A percentile compares a stretch with the other conserved stretches of the same genome.
Conservation (phyloP, 805 yeast species). For the Pichia deserticola region DNA sequence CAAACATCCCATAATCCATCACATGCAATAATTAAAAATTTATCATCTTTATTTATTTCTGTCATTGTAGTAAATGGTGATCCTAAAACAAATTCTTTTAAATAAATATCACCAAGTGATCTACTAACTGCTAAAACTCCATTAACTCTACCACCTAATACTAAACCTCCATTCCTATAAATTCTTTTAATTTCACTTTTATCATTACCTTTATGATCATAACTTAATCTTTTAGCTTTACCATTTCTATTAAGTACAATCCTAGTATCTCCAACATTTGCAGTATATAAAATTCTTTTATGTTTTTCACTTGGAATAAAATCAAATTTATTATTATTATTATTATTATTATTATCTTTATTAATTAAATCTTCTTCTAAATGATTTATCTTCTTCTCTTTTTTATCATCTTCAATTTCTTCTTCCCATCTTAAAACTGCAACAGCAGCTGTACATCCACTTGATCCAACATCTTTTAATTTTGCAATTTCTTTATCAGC, state of each 20-base stretch:
- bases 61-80: slow-evolving; percentile 90
- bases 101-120: slow-evolving; percentile 87
- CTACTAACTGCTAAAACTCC: slow-evolving; percentile 94
- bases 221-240: slow-evolving; percentile 68
- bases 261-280: slow-evolving; percentile 92
- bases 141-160: slow-evolving; percentile 86
- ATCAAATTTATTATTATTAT: slow-evolving; percentile 36
- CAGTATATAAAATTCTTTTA: slow-evolving; percentile 77
- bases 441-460: slow-evolving; percentile 95
- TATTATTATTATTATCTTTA: neutral
- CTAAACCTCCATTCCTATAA: slow-evolving; percentile 72
- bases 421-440: slow-evolving; percentile 84
- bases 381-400: neutral
- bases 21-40: slow-evolving; percentile 83
- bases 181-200: slow-evolving; percentile 68
- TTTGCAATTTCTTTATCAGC: slow-evolving; percentile 66
- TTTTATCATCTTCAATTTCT: slow-evolving; percentile 17
- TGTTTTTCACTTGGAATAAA: slow-evolving; percentile 43
- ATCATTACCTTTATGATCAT: slow-evolving; percentile 93
- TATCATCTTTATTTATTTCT: slow-evolving; percentile 58
- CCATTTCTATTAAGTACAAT: slow-evolving; percentile 73
- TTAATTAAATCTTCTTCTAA: neutral
- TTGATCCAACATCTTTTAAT: slow-evolving; percentile 51
- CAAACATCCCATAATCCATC: slow-evolving; percentile 98
- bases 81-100: slow-evolving; percentile 84